These are phyloP conservation scores for Aspergillus nidulans DNA, from an alignment of 495 filamentous ascomycete species.

Conservation along the genomic window DNA sequence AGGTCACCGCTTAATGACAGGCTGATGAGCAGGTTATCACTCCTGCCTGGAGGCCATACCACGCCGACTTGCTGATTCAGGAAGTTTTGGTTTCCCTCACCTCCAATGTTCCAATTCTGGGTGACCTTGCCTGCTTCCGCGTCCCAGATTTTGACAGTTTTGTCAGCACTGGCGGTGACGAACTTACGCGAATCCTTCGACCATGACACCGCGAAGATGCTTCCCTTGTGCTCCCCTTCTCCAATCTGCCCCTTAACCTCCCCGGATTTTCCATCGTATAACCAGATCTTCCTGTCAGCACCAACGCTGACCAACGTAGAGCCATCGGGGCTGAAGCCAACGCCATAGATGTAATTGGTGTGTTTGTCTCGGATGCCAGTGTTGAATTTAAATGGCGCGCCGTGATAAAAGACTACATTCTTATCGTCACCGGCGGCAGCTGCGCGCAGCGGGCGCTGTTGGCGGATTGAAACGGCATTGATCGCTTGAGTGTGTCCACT, in stretches of 20 bases:
- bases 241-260: conserved; percentile 73
- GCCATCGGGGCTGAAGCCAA: conserved; percentile 89
- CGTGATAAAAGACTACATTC: conserved; percentile 85
- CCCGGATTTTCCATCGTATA: conserved; percentile 94
- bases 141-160: conserved; percentile 71
- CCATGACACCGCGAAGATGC: conserved; percentile 91
- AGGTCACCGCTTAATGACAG: conserved; percentile 83
- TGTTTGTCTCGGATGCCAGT: conserved; percentile 71
- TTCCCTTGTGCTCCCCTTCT: conserved; percentile 82
- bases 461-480: conserved; percentile 85
- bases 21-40: conserved; percentile 82
- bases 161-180: conserved; percentile 88
- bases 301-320: conserved; percentile 80
- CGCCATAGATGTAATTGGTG: conserved; percentile 81
- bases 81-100: conserved; percentile 67
- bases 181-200: conserved; percentile 81
- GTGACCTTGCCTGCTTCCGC: conserved; percentile 69
- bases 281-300: conserved; percentile 80
- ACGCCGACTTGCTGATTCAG: conserved; percentile 91
- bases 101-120: conserved; percentile 85
- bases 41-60: conserved; percentile 80
- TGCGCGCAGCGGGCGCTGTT: conserved; percentile 82
- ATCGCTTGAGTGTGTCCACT: conserved; percentile 84
- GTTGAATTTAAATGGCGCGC: conserved; percentile 91
- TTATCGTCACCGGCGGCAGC: conserved; percentile 88